Evolutionary conservation across 257 asterid genomes (phyloP), one percentile per base, ranked within the genome.

Genomic region (Fraxinus pennsylvanica): DNA sequence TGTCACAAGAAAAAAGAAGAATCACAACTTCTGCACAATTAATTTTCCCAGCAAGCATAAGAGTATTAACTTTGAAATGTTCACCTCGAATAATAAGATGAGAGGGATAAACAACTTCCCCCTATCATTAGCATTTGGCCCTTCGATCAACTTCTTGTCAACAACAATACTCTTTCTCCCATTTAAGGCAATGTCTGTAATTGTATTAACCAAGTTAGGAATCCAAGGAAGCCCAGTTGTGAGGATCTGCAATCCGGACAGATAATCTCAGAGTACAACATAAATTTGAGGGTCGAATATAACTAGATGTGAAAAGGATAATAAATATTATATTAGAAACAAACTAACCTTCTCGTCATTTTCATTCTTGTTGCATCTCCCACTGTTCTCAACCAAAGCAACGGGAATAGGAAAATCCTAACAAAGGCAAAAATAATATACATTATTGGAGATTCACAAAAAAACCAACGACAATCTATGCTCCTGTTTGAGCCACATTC

Each of bases 371-470:
- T 86, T 90, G 76, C 99, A 93, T 82, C 99, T 91, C 80, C 97
- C 97, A 39, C 97, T 96, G 86, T 96, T 96, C 88, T 96, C 99
- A 79, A 94, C 99, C 91, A 96, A 87, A 78, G 93, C 97, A 79
- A 93, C 92, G 10, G 97, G 97, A 77, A 94, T 82, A 17, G 82
- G 82, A 78, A 80, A 84, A 29, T 78, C 87, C 99, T 93, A 78
- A 71, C 50, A 86, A 73, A 63, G 29, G 54, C 75, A 29, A 72
- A 66, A 84, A 3, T 25, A 65, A 74, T 22, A 61, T n/a, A 84
- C n/a, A 33, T 30, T 7, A 68, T 73, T 43, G 27, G 41, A 83
- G 79, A 78, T n/a, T 39, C 68, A 29, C 17, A 38, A 32, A 22
- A 82, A 78, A 82, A 77, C 25, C 79, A 54, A 61, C 35, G 69